Percentiles rank a stretch among this genome's conserved stretches.
phyloP scores from a whole-genome alignment of 2,329 filamentous ascomycete species.

The Tolypocladium guangdongense region DNA sequence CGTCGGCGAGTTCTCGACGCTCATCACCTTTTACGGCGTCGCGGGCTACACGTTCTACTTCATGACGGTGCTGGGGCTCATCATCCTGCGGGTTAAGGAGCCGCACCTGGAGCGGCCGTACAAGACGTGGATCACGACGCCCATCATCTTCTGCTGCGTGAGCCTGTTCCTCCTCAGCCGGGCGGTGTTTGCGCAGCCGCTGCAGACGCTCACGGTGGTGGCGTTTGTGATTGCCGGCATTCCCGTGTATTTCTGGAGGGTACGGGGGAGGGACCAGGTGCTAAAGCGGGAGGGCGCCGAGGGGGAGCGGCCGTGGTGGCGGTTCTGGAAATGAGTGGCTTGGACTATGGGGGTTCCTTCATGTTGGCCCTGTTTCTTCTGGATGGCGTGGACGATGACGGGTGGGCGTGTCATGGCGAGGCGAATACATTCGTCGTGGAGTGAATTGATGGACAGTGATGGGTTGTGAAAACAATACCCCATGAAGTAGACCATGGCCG shows the following conservation, averaged over 20 bases:
- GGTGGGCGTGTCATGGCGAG: background rate
- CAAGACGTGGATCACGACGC: conserved; percentile 91
- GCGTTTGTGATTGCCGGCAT: conserved; percentile 75
- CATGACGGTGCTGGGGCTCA: conserved; percentile 83
- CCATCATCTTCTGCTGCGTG: conserved; percentile 97
- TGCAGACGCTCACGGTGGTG: conserved; percentile 82
- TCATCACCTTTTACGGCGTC: conserved; percentile 95
- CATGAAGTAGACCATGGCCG: background rate
- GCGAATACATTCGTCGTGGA: background rate
- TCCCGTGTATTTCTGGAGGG: conserved; percentile 80
- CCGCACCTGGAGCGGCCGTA: conserved; percentile 84
- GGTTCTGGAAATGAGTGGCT: conserved; percentile 42
- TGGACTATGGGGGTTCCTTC: background rate
- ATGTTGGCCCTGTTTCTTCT: background rate
- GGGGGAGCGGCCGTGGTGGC: conserved; percentile 37
- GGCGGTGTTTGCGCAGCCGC: conserved; percentile 79
- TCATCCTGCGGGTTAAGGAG: conserved; percentile 79
- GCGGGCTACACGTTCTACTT: conserved; percentile 98
- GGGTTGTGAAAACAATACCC: background rate
- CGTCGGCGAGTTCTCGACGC: conserved; percentile 81
- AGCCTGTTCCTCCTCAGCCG: conserved; percentile 83
- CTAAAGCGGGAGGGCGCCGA: conserved; percentile 28
- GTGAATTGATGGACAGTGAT: background rate
- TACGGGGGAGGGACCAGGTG: conserved; percentile 51
- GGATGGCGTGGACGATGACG: background rate